Base-by-base conservation (phyloP, 169 alveolate genomes). In the Plasmodium reichenowi region DNA sequence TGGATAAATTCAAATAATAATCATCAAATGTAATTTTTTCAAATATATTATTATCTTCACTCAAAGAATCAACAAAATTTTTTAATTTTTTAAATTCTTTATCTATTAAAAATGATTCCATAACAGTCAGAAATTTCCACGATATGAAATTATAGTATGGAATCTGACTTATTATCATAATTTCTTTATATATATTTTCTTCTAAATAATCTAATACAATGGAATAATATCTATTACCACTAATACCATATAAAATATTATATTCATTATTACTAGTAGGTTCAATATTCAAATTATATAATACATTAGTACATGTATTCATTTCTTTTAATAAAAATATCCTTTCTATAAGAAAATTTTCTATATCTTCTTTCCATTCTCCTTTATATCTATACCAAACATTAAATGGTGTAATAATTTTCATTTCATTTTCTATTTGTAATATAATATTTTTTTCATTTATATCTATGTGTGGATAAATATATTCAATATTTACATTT, bases 361-460 rank as follows among this genome's bases (percentile, higher is more conserved):
- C 70, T 72, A 80, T 54, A 80, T 80, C 90, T 48, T 63, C 83
- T 22, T 54, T 29, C 90, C 90, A 80, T 12, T 80, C 67, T 50
- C 90, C 83, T 68, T 80, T 17, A 48, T 80, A 80, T 80, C 90
- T 60, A 43, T 67, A 59, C 90, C 90, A 80, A 20, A 80, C 73
- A 60, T 72, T 68, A 80, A 80, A 80, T 13, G 90, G 90, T 43
- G 90, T 67, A 68, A 80, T 45, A 20, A 45, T 17, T 63, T 38
- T 26, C 13, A 8, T 67, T 15, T 74, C 62, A 56, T 80, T 58
- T 48, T 76, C 54, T 48, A 52, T 76, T 68, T 59, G 22, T n/a
- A 48, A 58, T 52, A 80, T 47, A 24, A 22, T 43, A 38, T 76
- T 74, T 24, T 2, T 54, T 80, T 80, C 83, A 15, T 66, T 43